phyloP scores from a whole-genome alignment of 2,329 filamentous ascomycete genomes.

The Fusarium nelsonii region DNA sequence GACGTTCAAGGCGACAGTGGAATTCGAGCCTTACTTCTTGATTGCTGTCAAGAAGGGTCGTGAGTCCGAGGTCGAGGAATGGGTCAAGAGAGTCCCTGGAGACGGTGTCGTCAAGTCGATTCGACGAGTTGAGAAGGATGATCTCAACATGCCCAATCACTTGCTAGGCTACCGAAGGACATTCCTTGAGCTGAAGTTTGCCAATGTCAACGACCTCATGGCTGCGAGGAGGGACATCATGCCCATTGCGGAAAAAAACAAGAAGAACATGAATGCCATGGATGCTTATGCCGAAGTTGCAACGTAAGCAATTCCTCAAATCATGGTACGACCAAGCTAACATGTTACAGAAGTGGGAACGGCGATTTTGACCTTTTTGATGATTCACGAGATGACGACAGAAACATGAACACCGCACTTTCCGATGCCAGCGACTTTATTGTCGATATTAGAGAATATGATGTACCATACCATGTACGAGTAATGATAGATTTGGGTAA shows the following conservation, averaged over 20 bases:
- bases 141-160: slow-evolving; percentile 95
- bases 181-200: slow-evolving; percentile 87
- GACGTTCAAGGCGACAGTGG: slow-evolving; percentile 95
- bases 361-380: slow-evolving; percentile 96
- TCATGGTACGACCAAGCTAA: slow-evolving; percentile 26
- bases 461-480: slow-evolving; percentile 98
- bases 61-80: slow-evolving; percentile 96
- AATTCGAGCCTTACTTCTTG: slow-evolving; percentile 97
- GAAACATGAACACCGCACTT: slow-evolving; percentile 79
- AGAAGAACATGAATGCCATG: slow-evolving; percentile 95
- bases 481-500: slow-evolving; percentile 94
- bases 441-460: slow-evolving; percentile 98
- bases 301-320: slow-evolving; percentile 67
- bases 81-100: slow-evolving; percentile 80
- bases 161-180: slow-evolving; percentile 89
- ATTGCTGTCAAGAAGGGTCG: slow-evolving; percentile 88
- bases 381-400: slow-evolving; percentile 82
- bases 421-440: slow-evolving; percentile 96
- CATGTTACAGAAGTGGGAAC: slow-evolving; percentile 67
- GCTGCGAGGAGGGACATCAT: slow-evolving; percentile 86
- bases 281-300: slow-evolving; percentile 98
- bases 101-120: slow-evolving; percentile 87
- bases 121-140: slow-evolving; percentile 87
- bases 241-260: slow-evolving; percentile 96
- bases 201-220: slow-evolving; percentile 87